These are phyloP conservation scores for Boletus reticuloceps DNA, from an alignment of 768 basidiomycete genomes.

Conservation along the genomic window DNA sequence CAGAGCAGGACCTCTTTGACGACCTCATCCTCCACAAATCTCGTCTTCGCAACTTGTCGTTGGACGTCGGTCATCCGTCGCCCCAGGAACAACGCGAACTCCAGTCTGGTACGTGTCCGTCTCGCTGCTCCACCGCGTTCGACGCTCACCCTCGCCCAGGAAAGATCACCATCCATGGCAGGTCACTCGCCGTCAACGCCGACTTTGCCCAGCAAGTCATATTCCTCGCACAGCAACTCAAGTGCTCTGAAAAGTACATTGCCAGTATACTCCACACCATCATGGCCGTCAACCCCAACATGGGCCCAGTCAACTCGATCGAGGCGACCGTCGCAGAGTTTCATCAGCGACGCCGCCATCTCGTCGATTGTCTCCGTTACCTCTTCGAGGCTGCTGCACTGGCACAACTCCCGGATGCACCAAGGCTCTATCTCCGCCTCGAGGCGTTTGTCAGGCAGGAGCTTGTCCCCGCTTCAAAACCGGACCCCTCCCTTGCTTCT, in stretches of 20 bases:
- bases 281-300: slow-evolving; percentile 63
- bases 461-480: slow-evolving; percentile 42
- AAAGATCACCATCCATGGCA: slow-evolving; percentile 60
- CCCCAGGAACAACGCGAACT: slow-evolving; percentile 68
- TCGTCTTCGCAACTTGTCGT: slow-evolving; percentile 53
- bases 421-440: slow-evolving; percentile 50
- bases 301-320: slow-evolving; percentile 52
- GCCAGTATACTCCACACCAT: slow-evolving; percentile 67
- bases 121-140: neutral
- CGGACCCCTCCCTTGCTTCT: slow-evolving; percentile 45
- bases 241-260: slow-evolving; percentile 78
- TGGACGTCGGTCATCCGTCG: slow-evolving; percentile 62
- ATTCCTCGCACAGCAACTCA: slow-evolving; percentile 78
- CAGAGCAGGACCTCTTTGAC: slow-evolving; percentile 75
- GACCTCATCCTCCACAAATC: slow-evolving; percentile 66
- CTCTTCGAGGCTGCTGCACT: slow-evolving; percentile 62
- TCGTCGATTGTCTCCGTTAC: slow-evolving; percentile 68
- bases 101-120: slow-evolving; percentile 50
- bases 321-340: slow-evolving; percentile 67
- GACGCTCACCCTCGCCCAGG: slow-evolving; percentile 43
- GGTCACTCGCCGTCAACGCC: slow-evolving; percentile 67
- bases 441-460: slow-evolving; percentile 54
- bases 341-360: slow-evolving; percentile 65
- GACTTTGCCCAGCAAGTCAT: slow-evolving; percentile 77
- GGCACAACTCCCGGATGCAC: slow-evolving; percentile 42